phyloP scores from a whole-genome alignment of 164 flowering plant genomes.

The Stephania yunnanensis region DNA sequence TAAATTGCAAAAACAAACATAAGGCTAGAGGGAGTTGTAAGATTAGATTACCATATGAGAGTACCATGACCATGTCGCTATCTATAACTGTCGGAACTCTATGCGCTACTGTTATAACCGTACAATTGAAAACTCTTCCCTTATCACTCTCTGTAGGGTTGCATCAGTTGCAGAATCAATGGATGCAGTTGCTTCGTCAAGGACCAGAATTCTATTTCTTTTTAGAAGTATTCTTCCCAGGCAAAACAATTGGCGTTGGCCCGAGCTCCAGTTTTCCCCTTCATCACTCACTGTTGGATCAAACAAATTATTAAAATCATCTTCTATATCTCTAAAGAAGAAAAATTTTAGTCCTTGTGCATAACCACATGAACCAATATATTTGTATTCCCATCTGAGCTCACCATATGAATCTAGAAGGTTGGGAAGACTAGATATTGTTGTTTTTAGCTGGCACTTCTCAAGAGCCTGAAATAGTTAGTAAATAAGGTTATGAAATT shows the following conservation, averaged over 20 bases:
- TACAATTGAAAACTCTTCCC: constrained; percentile 67
- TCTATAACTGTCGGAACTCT: constrained; percentile 85
- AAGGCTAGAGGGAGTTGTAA: neutral
- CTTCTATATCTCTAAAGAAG: too few species aligned
- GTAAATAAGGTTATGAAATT: neutral
- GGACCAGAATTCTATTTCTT: constrained; percentile 63
- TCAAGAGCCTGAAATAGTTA: constrained; percentile 49
- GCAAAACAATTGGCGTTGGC: constrained; percentile 81
- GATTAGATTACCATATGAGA: constrained; percentile 55
- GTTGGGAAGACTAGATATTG: constrained; percentile 51
- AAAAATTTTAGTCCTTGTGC: too few species aligned
- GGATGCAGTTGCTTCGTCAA: constrained; percentile 93
- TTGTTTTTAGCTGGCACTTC: constrained; percentile 67
- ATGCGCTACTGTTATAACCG: constrained; percentile 78
- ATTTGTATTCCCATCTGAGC: constrained; percentile 8
- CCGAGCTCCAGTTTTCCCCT: constrained; percentile 84
- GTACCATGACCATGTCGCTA: constrained; percentile 87
- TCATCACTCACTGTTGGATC: constrained; percentile 63
- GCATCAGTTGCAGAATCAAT: constrained; percentile 83
- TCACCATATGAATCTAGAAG: constrained; percentile 63
- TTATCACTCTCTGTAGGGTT: constrained; percentile 55
- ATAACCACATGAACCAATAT: neutral
- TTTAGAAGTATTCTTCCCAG: constrained; percentile 72
- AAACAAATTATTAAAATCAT: neutral
- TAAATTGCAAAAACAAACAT: too few species aligned